Conservation (phyloP, 345 rosid genomes). For the Aquilaria sinensis region DNA sequence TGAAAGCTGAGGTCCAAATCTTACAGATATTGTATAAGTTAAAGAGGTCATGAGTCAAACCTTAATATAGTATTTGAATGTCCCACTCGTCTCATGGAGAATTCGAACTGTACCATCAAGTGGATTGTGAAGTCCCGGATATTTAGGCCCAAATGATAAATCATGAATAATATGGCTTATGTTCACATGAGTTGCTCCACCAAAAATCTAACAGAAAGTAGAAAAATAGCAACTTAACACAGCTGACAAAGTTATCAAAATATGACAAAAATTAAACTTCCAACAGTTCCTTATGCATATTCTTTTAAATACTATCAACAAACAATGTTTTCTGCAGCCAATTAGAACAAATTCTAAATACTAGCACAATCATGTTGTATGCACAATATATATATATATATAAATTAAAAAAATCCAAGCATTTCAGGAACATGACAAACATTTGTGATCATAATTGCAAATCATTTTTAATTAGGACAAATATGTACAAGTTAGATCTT, state of each 20-base stretch:
- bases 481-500: too few species aligned
- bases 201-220: constrained; percentile 66
- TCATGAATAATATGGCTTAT: constrained; percentile 88
- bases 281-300: too few species aligned
- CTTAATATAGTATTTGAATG: constrained; percentile 96
- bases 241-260: not conserved
- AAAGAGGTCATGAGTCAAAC: constrained; percentile 24
- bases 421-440: too few species aligned
- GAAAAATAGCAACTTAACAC: constrained; percentile 6
- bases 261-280: not conserved
- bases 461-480: too few species aligned
- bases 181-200: constrained; percentile 73
- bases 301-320: too few species aligned
- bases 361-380: too few species aligned
- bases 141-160: constrained; percentile 91
- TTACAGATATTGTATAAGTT: constrained; percentile 3
- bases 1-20: constrained; percentile 1
- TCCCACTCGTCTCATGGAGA: constrained; percentile 74
- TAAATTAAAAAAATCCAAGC: too few species aligned
- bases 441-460: too few species aligned
- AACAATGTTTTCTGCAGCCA: too few species aligned
- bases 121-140: constrained; percentile 95
- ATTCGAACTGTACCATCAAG: constrained; percentile 74
- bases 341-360: too few species aligned
- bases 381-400: too few species aligned